Percentiles rank a stretch among this genome's conserved stretches.
Conservation (phyloP, 2,329 filamentous ascomycete species). For the Penicillium sp. region DNA sequence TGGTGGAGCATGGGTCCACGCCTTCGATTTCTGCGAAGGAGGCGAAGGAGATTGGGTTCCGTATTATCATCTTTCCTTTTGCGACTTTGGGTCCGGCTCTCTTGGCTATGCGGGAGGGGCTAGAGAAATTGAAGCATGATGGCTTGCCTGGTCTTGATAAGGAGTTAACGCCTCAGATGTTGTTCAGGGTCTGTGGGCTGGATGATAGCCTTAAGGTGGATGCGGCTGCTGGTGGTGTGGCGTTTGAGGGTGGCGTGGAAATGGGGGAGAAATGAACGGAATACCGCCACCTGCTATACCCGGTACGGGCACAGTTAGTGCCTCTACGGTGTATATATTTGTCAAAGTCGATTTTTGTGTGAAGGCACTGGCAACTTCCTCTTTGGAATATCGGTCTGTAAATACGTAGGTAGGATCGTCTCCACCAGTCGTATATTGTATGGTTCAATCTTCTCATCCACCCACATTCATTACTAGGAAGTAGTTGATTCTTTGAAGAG, state of each 20-base stretch:
- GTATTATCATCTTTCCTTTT: slow-evolving; percentile 46
- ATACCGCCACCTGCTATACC: neutral
- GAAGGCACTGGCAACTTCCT: neutral
- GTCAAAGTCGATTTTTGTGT: neutral
- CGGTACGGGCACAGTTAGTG: neutral
- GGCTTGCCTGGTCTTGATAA: slow-evolving; percentile 34
- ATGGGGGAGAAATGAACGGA: slow-evolving; percentile 21
- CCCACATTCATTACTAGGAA: neutral
- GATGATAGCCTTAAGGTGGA: slow-evolving; percentile 45
- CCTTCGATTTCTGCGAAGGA: slow-evolving; percentile 42
- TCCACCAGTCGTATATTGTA: slow-evolving; percentile 7
- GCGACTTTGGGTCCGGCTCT: slow-evolving; percentile 42
- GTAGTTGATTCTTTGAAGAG: neutral
- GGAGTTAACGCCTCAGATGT: slow-evolving; percentile 38
- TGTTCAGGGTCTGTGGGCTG: slow-evolving; percentile 48
- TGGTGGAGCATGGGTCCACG: slow-evolving; percentile 47
- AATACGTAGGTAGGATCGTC: slow-evolving; percentile 13
- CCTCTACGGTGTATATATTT: neutral
- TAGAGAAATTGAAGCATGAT: slow-evolving; percentile 40
- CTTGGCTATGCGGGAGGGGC: slow-evolving; percentile 36
- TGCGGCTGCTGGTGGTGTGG: slow-evolving; percentile 39
- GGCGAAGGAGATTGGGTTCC: slow-evolving; percentile 43
- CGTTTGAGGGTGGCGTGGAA: slow-evolving; percentile 36
- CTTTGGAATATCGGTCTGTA: slow-evolving; percentile 6
- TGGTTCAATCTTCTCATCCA: neutral